phyloP scores from a whole-genome alignment of 495 filamentous ascomycete species.

The Xylona heveae region DNA sequence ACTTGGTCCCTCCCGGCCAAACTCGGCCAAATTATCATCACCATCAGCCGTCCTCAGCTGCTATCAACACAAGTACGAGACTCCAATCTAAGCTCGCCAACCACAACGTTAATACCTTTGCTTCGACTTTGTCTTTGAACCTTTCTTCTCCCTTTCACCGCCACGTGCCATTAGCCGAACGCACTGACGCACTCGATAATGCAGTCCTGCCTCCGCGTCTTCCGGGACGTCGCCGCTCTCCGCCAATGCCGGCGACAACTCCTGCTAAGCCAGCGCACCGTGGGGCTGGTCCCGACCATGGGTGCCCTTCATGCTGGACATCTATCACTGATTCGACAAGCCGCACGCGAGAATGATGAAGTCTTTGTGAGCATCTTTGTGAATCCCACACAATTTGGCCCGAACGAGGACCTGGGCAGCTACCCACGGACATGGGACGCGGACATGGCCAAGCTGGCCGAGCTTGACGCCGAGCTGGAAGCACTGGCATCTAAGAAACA shows the following conservation, averaged over 20 bases:
- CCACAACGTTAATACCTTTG: too few relatives aligned
- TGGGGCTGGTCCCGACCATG: conserved; percentile 92
- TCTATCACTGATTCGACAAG: conserved; percentile 65
- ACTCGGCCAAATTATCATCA: too few relatives aligned
- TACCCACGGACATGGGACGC: conserved; percentile 83
- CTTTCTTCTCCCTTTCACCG: too few relatives aligned
- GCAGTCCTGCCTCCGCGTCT: too few relatives aligned
- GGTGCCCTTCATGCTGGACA: conserved; percentile 87
- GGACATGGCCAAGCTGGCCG: conserved; percentile 42
- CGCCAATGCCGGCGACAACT: conserved; percentile 51
- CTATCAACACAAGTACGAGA: too few relatives aligned
- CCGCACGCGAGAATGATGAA: conserved; percentile 61
- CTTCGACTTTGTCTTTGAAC: too few relatives aligned
- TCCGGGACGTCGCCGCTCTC: conserved; percentile 49
- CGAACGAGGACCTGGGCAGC: conserved; percentile 64
- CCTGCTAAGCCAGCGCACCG: conserved; percentile 26
- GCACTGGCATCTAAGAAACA: too few relatives aligned
- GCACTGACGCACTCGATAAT: too few relatives aligned
- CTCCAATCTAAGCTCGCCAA: too few relatives aligned
- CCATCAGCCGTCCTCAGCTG: too few relatives aligned
- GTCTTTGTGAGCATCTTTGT: conserved; percentile 84
- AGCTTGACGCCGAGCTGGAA: conserved; percentile 51
- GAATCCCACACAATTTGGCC: conserved; percentile 91
- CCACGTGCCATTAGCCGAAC: too few relatives aligned
- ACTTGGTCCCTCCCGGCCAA: too few relatives aligned